Percentiles rank a stretch among this genome's conserved stretches.
These are phyloP conservation scores for Pseudisothecium myosuroides DNA, from an alignment of 225 moss, liverwort and hornwort genomes.

Conservation along the genomic window DNA sequence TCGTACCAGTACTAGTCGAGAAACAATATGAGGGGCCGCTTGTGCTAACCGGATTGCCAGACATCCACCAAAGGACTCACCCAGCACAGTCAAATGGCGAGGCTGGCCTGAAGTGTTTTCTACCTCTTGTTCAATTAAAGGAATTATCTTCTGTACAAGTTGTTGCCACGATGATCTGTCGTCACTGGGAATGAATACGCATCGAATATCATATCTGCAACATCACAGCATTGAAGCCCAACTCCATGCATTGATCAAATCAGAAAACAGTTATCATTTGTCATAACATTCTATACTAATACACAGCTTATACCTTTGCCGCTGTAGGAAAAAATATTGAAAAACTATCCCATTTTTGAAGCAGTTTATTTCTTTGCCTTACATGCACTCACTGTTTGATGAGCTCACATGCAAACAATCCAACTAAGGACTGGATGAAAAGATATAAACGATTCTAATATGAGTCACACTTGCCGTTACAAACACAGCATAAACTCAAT, in stretches of 20 bases:
- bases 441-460: not conserved
- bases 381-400: not conserved
- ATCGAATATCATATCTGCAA: slow-evolving; percentile 71
- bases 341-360: not conserved
- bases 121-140: slow-evolving; percentile 44
- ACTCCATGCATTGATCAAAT: not conserved
- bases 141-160: slow-evolving; percentile 47
- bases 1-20: slow-evolving; percentile 71
- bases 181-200: slow-evolving; percentile 72
- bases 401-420: not conserved
- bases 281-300: not conserved
- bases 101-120: slow-evolving; percentile 11
- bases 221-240: not conserved
- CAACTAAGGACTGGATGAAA: not conserved
- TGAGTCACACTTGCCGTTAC: not conserved
- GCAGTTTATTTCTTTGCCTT: not conserved
- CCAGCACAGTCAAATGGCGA: slow-evolving; percentile 63
- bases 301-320: not conserved
- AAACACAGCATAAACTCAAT: not conserved
- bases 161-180: slow-evolving; percentile 83
- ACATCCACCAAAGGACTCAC: slow-evolving; percentile 89
- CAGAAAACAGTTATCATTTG: not conserved
- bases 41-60: slow-evolving; percentile 73
- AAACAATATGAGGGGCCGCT: slow-evolving; percentile 56
- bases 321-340: not conserved